A percentile compares a stretch with the other conserved stretches of the same genome.
Evolutionary conservation across 2,329 filamentous ascomycete genomes (phyloP).

Genomic region (Zarea fungicola): DNA sequence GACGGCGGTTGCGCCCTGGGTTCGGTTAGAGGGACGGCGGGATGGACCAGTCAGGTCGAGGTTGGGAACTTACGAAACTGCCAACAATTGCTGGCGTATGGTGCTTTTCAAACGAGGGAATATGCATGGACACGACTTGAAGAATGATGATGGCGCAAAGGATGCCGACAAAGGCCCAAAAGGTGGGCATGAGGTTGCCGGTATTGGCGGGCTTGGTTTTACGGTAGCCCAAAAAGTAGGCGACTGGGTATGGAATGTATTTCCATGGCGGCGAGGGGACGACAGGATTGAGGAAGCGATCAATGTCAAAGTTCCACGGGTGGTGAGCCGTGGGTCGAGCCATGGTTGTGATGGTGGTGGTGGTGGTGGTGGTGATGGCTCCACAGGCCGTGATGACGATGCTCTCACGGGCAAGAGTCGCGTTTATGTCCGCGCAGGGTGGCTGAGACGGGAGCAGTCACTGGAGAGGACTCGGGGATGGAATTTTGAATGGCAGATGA

Average conservation of each 20-base stretch:
- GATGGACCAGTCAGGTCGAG: background rate
- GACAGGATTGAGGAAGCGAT: conserved; percentile 66
- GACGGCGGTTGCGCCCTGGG: conserved; percentile 67
- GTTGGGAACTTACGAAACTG: conserved; percentile 55
- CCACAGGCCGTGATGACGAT: background rate
- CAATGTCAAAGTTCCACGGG: conserved; percentile 64
- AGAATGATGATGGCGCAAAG: conserved; percentile 58
- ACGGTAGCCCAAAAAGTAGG: conserved; percentile 65
- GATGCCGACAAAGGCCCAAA: conserved; percentile 62
- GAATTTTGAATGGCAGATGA: no score
- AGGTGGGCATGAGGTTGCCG: conserved; percentile 54
- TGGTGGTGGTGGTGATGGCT: background rate
- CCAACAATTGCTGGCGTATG: conserved; percentile 59
- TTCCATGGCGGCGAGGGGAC: conserved; percentile 62
- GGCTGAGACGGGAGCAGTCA: no score
- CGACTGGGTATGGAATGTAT: conserved; percentile 58
- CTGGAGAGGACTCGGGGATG: no score
- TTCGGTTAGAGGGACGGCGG: background rate
- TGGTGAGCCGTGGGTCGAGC: conserved; percentile 1
- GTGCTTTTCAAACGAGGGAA: conserved; percentile 47
- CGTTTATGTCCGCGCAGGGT: no score
- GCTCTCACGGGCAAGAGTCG: background rate
- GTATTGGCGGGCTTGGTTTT: conserved; percentile 30
- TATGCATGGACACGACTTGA: conserved; percentile 48
- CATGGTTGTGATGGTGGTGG: background rate